Base-by-base conservation (phyloP, 331 rosid genomes). In the Rhamnella rubrinervis region DNA sequence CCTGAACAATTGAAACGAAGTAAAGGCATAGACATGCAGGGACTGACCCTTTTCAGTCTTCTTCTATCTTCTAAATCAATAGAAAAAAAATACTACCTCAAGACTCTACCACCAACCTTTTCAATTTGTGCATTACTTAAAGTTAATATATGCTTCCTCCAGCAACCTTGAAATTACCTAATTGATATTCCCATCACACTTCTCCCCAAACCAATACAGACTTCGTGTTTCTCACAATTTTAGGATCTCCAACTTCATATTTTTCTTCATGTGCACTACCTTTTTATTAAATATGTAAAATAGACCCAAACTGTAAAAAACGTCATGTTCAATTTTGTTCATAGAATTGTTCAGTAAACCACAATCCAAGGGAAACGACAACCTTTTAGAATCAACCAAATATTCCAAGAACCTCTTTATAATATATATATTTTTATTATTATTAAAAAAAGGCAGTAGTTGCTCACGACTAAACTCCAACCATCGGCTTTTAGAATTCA, bases 351-450 rank as follows among this genome's bases (percentile, higher is more conserved):
- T 53, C 8, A 41, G 12, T 46, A 66, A 26, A n/a, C 49, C 47
- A 50, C 26, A 50, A 53, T 16, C 60, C 58, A 51, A 46, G 16
- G 26, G 4, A 53, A 51, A 11, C 60, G 37, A 66, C n/a, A 35
- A 66, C 47, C 16, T 18, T 8, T 50, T 53, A 20, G 47, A 28
- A 66, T 50, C 41, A 66, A 66, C 59, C 47, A n/a, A 66, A 28
- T 28, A 26, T 17, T 28, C 70, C 25, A 28, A 16, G 17, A 35
- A 66, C 51, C 23, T 19, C 49, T 18, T 53, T 21, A 53, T 17
- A 0, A 8, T 53, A 6, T 17, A n/a, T n/a, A n/a, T 7, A 14
- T 3, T 53, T 21, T 18, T 5, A 52, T 17, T 51, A 16, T 1
- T 6, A 40, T 6, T 6, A 40, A 40, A 40, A 6, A 40, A 11